A percentile compares a stretch with the other conserved stretches of the same genome.
Conservation (phyloP, 73 alveolate species). For the Tetrahymena borealis region DNA sequence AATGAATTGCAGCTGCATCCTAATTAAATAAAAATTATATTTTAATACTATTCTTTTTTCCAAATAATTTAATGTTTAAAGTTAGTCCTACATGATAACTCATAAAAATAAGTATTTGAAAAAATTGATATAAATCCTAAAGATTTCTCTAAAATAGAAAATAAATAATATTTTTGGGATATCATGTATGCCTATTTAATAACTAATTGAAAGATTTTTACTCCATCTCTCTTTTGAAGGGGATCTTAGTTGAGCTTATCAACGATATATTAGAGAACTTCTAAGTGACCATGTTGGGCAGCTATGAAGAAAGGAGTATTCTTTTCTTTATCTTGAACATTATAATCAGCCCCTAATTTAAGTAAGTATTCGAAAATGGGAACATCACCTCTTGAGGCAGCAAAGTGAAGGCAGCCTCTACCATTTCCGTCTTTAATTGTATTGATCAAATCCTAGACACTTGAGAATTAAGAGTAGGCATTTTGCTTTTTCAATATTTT, state of each 20-base stretch:
- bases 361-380: constrained; percentile 7
- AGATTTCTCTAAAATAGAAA: no score
- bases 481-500: background rate
- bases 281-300: constrained; percentile 15
- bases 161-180: no score
- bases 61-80: no score
- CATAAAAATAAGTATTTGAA: no score
- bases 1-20: background rate
- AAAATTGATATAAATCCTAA: background rate
- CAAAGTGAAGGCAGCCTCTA: constrained; percentile 23
- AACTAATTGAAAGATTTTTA: constrained; percentile 1
- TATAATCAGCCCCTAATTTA: constrained; percentile 19
- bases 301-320: constrained; percentile 34
- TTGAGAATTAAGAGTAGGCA: background rate
- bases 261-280: background rate
- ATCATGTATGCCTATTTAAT: background rate
- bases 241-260: constrained; percentile 19
- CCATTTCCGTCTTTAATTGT: constrained; percentile 31
- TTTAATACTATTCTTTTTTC: background rate
- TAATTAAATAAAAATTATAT: background rate
- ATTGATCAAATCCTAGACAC: background rate
- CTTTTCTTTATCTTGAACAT: constrained; percentile 1
- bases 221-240: constrained; percentile 1
- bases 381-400: constrained; percentile 43
- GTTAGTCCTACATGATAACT: no score